Evolutionary conservation across 2,329 filamentous ascomycete genomes (phyloP), one percentile per base, ranked within the genome.

Genomic region (Hypoxylon sp.): DNA sequence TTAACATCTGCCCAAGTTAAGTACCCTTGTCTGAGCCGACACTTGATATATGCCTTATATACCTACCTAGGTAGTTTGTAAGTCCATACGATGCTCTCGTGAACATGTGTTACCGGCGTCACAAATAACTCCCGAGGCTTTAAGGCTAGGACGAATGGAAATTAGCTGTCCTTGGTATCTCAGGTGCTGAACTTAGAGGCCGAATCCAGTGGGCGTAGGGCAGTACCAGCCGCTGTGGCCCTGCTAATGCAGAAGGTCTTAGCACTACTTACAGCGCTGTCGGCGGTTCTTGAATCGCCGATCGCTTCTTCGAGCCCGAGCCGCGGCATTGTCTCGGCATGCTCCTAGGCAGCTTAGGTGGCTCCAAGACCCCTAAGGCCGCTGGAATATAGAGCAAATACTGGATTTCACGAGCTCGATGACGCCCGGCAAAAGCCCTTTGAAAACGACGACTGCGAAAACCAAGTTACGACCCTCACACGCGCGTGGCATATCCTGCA

Each of bases 261-360:
- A n/a, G n/a, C n/a, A n/a, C n/a, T n/a, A n/a, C n/a, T n/a, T 8
- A 20, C 20, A 26, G 33, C 11, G 26, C 11, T 37, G 17, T 60
- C 61, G 61, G 61, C 2, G 42, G 7, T 64, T 64, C 52, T 50
- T 57, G 31, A 60, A 64, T 20, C 37, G 37, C 59, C 62, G 62
- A 62, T 43, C 23, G 11, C 21, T 51, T 50, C 41, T 42, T 29
- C 31, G 38, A 48, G 38, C 47, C 33, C 35, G 50, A 60, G n/a
- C 60, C 60, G 56, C 60, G 60, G 60, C 56, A 60, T 57, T 52
- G 41, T 38, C 21, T 62, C 42, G 50, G 55, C 23, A 48, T 51
- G 23, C 23, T 18, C 23, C 48, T 21, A 27, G 17, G n/a, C 11
- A 27, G 29, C 43, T 21, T 27, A 37, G 35, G 33, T 47, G 42